Evolutionary conservation across 345 rosid species (phyloP).

Genomic region (Bruguiera sexangula): DNA sequence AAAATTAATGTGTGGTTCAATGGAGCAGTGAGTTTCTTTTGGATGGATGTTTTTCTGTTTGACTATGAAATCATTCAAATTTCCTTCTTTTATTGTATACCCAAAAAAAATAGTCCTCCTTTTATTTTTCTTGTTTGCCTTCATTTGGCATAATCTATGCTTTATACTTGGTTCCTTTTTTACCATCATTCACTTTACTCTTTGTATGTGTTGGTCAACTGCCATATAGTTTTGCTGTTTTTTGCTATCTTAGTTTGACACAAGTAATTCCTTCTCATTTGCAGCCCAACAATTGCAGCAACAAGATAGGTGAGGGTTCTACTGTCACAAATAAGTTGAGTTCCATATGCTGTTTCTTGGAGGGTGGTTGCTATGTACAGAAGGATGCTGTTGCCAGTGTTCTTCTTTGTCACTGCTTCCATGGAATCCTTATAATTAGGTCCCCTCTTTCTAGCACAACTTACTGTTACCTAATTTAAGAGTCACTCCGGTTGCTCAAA

Average conservation of each 20-base stretch:
- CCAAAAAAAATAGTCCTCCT: too few relatives aligned
- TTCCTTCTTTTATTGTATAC: too few relatives aligned
- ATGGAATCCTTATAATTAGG: background rate
- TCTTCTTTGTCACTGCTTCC: background rate
- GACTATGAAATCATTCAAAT: too few relatives aligned
- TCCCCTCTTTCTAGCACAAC: background rate
- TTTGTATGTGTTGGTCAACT: background rate
- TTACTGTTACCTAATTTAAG: background rate
- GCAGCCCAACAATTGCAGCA: slow-evolving; percentile 5
- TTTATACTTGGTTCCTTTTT: too few relatives aligned
- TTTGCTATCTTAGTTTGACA: background rate
- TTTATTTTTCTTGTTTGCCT: too few relatives aligned
- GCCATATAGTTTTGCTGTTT: background rate
- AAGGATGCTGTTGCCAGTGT: background rate
- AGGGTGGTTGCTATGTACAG: slow-evolving; percentile 5
- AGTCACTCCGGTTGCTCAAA: background rate
- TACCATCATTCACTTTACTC: background rate
- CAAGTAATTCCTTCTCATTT: background rate
- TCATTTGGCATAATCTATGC: too few relatives aligned
- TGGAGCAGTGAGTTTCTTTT: too few relatives aligned
- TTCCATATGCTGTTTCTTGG: background rate
- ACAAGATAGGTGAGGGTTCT: background rate
- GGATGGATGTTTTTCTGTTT: too few relatives aligned
- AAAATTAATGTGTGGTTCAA: too few relatives aligned
- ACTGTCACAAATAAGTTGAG: background rate